Percentiles rank a stretch among this genome's conserved stretches.
These are phyloP conservation scores for Stephanodiscus triporus DNA, from an alignment of 108 stramenopile genomes.

Conservation along the genomic window DNA sequence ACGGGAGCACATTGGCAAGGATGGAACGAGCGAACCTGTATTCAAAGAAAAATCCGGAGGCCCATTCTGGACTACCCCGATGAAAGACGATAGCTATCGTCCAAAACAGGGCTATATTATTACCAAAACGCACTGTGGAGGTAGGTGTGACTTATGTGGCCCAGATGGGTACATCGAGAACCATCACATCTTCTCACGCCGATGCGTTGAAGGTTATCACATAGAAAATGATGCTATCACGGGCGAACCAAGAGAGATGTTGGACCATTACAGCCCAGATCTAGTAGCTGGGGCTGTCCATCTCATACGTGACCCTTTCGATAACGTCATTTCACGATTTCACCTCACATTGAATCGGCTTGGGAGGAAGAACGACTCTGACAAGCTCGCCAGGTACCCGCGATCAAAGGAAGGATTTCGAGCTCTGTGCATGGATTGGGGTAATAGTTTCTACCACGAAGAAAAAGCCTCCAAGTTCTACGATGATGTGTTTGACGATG, in stretches of 20 bases:
- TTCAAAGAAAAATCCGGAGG: slow-evolving; percentile 39
- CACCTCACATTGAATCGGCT: slow-evolving; percentile 51
- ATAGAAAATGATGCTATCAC: slow-evolving; percentile 8
- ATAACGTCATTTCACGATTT: slow-evolving; percentile 66
- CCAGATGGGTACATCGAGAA: slow-evolving; percentile 57
- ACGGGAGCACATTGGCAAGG: slow-evolving; percentile 7
- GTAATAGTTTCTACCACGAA: slow-evolving; percentile 9
- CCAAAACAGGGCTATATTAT: slow-evolving; percentile 52
- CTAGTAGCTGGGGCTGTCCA: slow-evolving; percentile 58
- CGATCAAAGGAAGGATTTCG: slow-evolving; percentile 54
- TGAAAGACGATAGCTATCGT: slow-evolving; percentile 3
- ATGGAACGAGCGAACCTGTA: slow-evolving; percentile 33
- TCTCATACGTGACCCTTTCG: slow-evolving; percentile 64
- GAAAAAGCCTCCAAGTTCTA: slow-evolving; percentile 41
- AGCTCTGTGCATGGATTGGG: slow-evolving; percentile 41
- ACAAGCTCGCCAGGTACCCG: slow-evolving; percentile 33
- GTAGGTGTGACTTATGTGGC: slow-evolving; percentile 50
- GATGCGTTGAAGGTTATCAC: slow-evolving; percentile 40
- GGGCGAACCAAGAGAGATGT: slow-evolving; percentile 12
- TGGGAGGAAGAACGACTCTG: slow-evolving; percentile 28
- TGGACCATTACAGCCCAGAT: slow-evolving; percentile 35
- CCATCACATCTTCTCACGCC: slow-evolving; percentile 39
- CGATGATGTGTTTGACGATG: slow-evolving; percentile 26
- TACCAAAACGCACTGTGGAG: slow-evolving; percentile 82
- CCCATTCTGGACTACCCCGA: slow-evolving; percentile 39